Evolutionary conservation across 2,329 filamentous ascomycete species (phyloP), one percentile per base, ranked within the genome.

Genomic region (Raffaelea arxii): DNA sequence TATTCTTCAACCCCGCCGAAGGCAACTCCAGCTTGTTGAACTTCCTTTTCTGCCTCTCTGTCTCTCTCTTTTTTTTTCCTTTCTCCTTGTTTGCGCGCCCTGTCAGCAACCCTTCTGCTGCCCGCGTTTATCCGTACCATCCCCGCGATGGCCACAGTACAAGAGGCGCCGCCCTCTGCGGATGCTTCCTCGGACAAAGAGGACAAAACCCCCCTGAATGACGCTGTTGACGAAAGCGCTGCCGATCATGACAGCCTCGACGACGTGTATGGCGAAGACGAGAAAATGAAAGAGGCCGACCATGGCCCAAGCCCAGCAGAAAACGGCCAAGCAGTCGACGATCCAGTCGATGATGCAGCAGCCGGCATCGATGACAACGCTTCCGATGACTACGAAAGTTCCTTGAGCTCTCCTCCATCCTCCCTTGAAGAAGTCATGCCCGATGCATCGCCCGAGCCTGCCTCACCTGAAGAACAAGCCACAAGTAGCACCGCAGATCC

Each of bases 171-270:
- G 12, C 16, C 49, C 9, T 47, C 25, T 25, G 49, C 46, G 25
- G 41, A 46, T 9, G 36, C 44, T 11, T 46, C 43, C 23, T 23
- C 40, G 4, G 4, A 19, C 6, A 38, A 41, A 18, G 49, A 51
- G 19, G 48, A 51, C 47, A 48, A 23, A 24, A 23, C 44, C 19
- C 21, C 44, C 24, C 32, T n/a, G 16, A 36, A 36, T 36, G 32
- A 36, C 37, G 54, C 56, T 55, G 62, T 58, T 49, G 59, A 66
- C 51, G 58, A 54, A 43, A 53, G 63, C 56, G 56, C 64, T 50
- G 61, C 63, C 62, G 66, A 70, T 59, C 65, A 69, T 58, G 70
- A 69, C 60, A 71, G 69, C 58, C 61, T 72, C 55, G 66, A 71
- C 55, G 66, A 71, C 53, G 63, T 65, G 24, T 74, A 75, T 58